Evolutionary conservation across 2,329 filamentous ascomycete species (phyloP).

Genomic region (Venturia pyrina): DNA sequence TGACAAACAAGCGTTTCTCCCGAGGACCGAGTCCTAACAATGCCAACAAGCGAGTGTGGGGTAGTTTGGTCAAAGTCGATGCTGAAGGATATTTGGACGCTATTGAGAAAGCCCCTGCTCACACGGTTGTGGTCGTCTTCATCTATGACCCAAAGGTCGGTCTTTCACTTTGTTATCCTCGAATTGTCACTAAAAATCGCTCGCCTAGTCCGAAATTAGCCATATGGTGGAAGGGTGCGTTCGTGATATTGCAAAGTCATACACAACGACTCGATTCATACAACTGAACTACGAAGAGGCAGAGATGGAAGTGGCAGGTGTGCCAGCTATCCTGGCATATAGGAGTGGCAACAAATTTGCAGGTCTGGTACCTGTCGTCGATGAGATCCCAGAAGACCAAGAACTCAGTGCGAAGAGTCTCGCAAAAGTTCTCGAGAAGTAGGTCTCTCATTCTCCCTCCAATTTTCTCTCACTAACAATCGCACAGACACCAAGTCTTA

Average conservation of each 20-base stretch:
- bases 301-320: slow-evolving; percentile 81
- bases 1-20: slow-evolving; percentile 48
- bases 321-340: slow-evolving; percentile 85
- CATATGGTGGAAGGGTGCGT: slow-evolving; percentile 70
- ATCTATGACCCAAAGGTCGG: slow-evolving; percentile 81
- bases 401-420: slow-evolving; percentile 43
- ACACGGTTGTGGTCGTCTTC: slow-evolving; percentile 83
- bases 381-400: slow-evolving; percentile 63
- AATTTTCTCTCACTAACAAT: neutral
- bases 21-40: neutral
- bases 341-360: slow-evolving; percentile 82
- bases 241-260: slow-evolving; percentile 58
- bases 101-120: slow-evolving; percentile 75
- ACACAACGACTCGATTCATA: slow-evolving; percentile 72
- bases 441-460: neutral
- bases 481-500: neutral
- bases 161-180: slow-evolving; percentile 14
- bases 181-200: neutral
- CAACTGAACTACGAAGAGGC: slow-evolving; percentile 87
- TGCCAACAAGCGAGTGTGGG: slow-evolving; percentile 68
- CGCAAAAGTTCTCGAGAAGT: slow-evolving; percentile 26
- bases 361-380: slow-evolving; percentile 76
- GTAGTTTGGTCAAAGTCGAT: slow-evolving; percentile 73
- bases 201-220: slow-evolving; percentile 62
- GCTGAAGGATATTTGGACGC: slow-evolving; percentile 90